Conservation (phyloP, 2,329 filamentous ascomycete species). For the Venturia asperata region DNA sequence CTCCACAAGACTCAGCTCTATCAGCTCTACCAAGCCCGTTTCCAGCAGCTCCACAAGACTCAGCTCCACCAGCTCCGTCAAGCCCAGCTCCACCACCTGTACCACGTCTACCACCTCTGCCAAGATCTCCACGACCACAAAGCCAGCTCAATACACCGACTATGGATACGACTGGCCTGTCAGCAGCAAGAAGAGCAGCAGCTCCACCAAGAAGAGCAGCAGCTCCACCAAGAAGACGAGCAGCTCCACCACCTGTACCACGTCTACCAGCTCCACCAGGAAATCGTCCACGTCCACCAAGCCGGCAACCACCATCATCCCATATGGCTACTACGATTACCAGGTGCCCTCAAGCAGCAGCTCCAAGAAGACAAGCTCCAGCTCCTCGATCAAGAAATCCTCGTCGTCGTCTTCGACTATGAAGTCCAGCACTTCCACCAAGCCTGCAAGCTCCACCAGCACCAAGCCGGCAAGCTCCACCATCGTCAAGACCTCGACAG, state of each 20-base stretch:
- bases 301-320: neutral
- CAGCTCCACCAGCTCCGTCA: neutral
- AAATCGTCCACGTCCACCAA: neutral
- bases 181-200: neutral
- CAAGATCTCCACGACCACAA: neutral
- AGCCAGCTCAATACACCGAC: constrained; percentile 3
- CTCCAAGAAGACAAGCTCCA: neutral
- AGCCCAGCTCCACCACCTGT: neutral
- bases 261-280: neutral
- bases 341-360: neutral
- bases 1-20: neutral
- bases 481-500: neutral
- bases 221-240: neutral
- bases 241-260: too few species aligned
- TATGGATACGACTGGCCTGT: constrained; percentile 4
- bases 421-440: neutral
- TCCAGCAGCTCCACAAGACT: neutral
- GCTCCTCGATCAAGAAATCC: neutral
- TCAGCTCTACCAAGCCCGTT: neutral
- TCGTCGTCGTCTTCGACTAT: neutral
- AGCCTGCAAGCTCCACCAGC: neutral
- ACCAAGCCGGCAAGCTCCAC: neutral
- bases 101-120: neutral
- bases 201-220: neutral
- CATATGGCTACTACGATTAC: neutral